A percentile compares a stretch with the other conserved stretches of the same genome.
Evolutionary conservation across 306 rosid genomes (phyloP).

Genomic region (Myrica gale): DNA sequence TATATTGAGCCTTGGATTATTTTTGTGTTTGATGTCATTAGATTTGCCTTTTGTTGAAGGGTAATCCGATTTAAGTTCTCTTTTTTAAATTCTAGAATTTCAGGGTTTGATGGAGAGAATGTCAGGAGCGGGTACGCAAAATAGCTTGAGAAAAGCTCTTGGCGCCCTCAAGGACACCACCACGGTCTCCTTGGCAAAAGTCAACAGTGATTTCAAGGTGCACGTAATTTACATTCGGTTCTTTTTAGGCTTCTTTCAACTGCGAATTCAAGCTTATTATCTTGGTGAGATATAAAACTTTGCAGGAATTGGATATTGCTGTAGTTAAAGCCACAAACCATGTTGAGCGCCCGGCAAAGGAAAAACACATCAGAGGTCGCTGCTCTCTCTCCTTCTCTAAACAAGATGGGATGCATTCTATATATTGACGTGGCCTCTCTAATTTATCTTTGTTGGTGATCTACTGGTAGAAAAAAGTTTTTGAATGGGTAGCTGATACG

Average conservation of each 20-base stretch:
- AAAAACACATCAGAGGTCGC: slow-evolving; percentile 81
- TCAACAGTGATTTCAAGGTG: slow-evolving; percentile 99
- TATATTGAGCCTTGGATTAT: slow-evolving; percentile 5
- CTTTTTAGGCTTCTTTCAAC: slow-evolving; percentile 11
- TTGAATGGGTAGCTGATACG: slow-evolving; percentile 20
- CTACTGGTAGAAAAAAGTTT: slow-evolving; percentile 24
- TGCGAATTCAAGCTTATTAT: slow-evolving; percentile 13
- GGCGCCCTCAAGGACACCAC: slow-evolving; percentile 97
- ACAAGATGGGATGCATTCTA: slow-evolving; percentile 5
- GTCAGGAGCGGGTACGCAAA: slow-evolving; percentile 86
- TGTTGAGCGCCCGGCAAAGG: slow-evolving; percentile 91
- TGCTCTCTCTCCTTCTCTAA: slow-evolving; percentile 11
- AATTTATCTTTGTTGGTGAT: slow-evolving; percentile 12
- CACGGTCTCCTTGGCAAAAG: slow-evolving; percentile 97
- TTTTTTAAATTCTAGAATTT: slow-evolving; percentile 38
- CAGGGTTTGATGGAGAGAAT: slow-evolving; percentile 51
- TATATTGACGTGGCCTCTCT: slow-evolving; percentile 6
- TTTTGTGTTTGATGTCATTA: slow-evolving; percentile 25
- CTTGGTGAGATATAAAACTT: slow-evolving; percentile 24
- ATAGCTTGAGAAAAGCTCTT: slow-evolving; percentile 85
- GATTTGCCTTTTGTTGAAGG: slow-evolving; percentile 24
- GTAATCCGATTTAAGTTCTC: slow-evolving; percentile 17
- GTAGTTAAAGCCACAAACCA: slow-evolving; percentile 93
- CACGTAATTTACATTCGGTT: not conserved
- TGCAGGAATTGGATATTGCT: slow-evolving; percentile 95